Percentiles rank a stretch among this genome's conserved stretches.
Conservation (phyloP, 1,139 yeast species). For the Candida tropicalis region DNA sequence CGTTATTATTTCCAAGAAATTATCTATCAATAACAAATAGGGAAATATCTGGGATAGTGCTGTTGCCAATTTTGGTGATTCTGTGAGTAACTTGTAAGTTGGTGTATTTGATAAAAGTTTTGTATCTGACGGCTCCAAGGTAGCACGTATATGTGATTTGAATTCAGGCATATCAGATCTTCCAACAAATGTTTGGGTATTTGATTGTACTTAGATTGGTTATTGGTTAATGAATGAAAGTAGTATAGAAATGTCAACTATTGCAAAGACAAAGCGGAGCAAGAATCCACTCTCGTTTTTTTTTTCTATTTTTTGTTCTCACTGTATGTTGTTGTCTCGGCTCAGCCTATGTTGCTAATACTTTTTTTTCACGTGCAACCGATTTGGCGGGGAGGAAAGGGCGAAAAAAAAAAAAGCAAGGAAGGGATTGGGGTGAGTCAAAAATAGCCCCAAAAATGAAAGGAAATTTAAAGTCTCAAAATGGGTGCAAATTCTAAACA, state of each 20-base stretch:
- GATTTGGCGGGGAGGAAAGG: too few species aligned
- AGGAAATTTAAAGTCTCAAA: too few species aligned
- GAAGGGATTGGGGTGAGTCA: too few species aligned
- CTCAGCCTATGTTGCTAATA: too few species aligned
- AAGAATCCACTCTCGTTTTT: too few species aligned
- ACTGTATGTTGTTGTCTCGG: too few species aligned
- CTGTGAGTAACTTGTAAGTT: constrained; percentile 34
- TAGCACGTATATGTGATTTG: constrained; percentile 15
- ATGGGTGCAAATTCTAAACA: not conserved
- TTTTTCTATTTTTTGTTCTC: not conserved
- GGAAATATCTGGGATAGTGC: constrained; percentile 54
- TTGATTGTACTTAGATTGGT: too few species aligned
- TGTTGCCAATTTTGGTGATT: constrained; percentile 48
- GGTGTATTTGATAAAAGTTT: constrained; percentile 31
- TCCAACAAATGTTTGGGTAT: too few species aligned
- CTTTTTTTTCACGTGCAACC: not conserved
- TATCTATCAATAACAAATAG: constrained; percentile 46
- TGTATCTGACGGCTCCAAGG: constrained; percentile 41
- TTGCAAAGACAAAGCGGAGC: too few species aligned
- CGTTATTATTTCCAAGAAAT: constrained; percentile 47
- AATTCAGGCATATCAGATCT: constrained; percentile 14
- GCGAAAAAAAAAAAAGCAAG: not conserved
- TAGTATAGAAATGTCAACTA: too few species aligned
- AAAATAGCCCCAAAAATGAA: not conserved
- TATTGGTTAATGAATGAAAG: not conserved